Base-by-base conservation (phyloP, 2,329 filamentous ascomycete species). In the Botrytis cinerea region DNA sequence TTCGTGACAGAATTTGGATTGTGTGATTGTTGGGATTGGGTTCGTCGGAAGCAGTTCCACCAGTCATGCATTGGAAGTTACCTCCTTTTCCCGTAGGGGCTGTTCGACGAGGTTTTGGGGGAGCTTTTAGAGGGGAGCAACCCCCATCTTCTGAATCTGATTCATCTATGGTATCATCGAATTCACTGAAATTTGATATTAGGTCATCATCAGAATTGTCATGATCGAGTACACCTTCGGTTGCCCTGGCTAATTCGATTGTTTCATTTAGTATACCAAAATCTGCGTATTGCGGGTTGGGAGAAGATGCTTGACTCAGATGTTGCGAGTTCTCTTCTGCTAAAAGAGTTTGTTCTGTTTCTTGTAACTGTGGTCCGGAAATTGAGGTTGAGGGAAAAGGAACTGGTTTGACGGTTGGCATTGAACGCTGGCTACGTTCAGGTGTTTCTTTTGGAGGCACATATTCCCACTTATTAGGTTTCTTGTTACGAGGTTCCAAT, bases 1-100 rank as follows among this genome's bases (percentile, higher is more conserved):
- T 94, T 76, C 92, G 86, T 78, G 94, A 88, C 8, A 98, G 84
- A 2, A 96, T 85, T 64, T 92, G 87, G 69, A 97, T 94, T 0
- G 93, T 97, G 20, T 87, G 84, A 1, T 85, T 84, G 80, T 98
- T 98, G 0, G 93, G 93, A 76, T 92, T 93, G 20, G 83, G 80
- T 0, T 82, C 79, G 2, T 70, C 66, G 1, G 22, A 82, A 80
- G 82, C 84, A 2, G 82, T 85, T 16, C 87, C 87, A 2, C 86
- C 87, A 48, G 82, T 84, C 80, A 88, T 86, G 78, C 88, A 90
- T 22, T 84, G 83, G 74, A 89, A 90, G 1, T 83, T 83, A 45
- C 87, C 85, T 22, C 46, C 9, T 40, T 73, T 72, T 62, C 75
- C 75, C 7, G 71, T 61, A 6, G 57, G 40, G n/a, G 16, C 60